These are phyloP conservation scores for Apiotrichum akiyoshidainum DNA, from an alignment of 1,284 basidiomycete genomes.

Conservation along the genomic window DNA sequence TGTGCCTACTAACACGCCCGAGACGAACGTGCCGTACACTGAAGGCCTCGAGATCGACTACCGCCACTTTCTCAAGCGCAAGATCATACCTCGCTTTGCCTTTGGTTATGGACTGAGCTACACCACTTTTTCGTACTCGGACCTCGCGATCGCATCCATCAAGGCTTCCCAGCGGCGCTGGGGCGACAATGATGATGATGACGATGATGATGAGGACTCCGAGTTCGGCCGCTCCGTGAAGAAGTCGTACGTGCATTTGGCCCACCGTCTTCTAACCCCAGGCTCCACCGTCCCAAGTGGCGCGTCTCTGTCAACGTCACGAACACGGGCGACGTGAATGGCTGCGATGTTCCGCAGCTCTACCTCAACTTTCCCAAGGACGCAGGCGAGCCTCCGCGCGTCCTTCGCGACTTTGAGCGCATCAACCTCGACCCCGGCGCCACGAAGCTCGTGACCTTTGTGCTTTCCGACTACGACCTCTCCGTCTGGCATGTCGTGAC, in stretches of 20 bases:
- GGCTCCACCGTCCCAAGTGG: constrained; percentile 47
- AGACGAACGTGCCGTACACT: constrained; percentile 60
- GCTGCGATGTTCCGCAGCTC: constrained; percentile 50
- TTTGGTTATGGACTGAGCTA: constrained; percentile 85
- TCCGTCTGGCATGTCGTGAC: constrained; percentile 50
- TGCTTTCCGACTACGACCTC: constrained; percentile 49
- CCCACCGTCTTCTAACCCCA: background rate
- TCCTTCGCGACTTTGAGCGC: constrained; percentile 46
- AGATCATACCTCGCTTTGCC: constrained; percentile 62
- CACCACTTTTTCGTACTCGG: constrained; percentile 65
- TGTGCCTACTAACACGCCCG: constrained; percentile 52
- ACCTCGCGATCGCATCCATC: constrained; percentile 1
- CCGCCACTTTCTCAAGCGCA: constrained; percentile 67
- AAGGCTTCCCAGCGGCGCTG: too few relatives aligned
- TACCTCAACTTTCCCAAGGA: constrained; percentile 48
- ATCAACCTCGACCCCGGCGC: constrained; percentile 45
- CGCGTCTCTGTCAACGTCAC: constrained; percentile 49
- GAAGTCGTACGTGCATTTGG: background rate
- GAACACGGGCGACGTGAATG: constrained; percentile 52
- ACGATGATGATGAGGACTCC: background rate
- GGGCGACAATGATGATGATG: background rate
- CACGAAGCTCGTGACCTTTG: constrained; percentile 40
- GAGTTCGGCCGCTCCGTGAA: background rate
- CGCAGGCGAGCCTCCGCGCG: constrained; percentile 48
- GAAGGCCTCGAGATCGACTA: constrained; percentile 77